Evolutionary conservation across 1,139 yeast species (phyloP).

Genomic region (Diutina siamensis): DNA sequence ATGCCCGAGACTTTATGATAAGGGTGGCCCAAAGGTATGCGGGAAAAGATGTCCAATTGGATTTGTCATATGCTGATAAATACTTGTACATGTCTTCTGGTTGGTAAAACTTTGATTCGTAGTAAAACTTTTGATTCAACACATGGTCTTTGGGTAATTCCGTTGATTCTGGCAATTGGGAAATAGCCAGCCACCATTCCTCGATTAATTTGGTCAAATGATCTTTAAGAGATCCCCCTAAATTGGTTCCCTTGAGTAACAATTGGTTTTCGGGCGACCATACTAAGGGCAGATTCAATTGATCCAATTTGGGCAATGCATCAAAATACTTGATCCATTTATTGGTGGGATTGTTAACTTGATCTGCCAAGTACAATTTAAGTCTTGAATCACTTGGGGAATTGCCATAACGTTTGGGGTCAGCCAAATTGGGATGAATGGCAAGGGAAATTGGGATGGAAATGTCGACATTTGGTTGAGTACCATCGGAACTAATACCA

Average conservation of each 20-base stretch:
- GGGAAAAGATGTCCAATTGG: conserved; percentile 51
- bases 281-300: conserved; percentile 44
- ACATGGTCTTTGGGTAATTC: conserved; percentile 26
- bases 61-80: conserved; percentile 13
- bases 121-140: conserved; percentile 34
- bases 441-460: background rate
- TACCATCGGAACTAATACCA: conserved; percentile 22
- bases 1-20: conserved; percentile 66
- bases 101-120: conserved; percentile 33
- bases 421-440: conserved; percentile 28
- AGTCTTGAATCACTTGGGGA: conserved; percentile 30
- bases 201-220: conserved; percentile 25
- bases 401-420: conserved; percentile 15
- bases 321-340: conserved; percentile 40
- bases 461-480: conserved; percentile 5
- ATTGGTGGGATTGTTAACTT: conserved; percentile 14
- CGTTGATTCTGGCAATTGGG: conserved; percentile 21
- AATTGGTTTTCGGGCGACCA: conserved; percentile 45
- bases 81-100: conserved; percentile 25
- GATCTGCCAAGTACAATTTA: conserved; percentile 36
- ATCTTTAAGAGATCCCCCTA: conserved; percentile 31
- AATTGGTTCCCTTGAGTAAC: conserved; percentile 52
- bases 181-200: conserved; percentile 40
- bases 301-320: conserved; percentile 41
- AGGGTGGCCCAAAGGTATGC: conserved; percentile 66